Evolutionary conservation across 805 yeast species (phyloP).

Genomic region (Metschnikowia bowlesiae): DNA sequence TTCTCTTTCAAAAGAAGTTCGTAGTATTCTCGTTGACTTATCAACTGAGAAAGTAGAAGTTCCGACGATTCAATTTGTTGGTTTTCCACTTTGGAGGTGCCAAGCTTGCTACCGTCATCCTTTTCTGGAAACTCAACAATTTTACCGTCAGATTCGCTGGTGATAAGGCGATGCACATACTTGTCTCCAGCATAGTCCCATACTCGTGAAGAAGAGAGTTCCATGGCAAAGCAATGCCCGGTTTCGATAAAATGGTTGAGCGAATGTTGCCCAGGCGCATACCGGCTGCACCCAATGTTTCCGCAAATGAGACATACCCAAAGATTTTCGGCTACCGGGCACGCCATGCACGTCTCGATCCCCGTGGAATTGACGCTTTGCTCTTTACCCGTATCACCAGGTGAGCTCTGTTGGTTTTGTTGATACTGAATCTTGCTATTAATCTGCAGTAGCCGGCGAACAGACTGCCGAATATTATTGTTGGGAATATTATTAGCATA

Average conservation of each 20-base stretch:
- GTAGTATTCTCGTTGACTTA: slow-evolving; percentile 80
- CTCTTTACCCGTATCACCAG: slow-evolving; percentile 14
- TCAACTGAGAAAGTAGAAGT: slow-evolving; percentile 71
- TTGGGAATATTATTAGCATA: slow-evolving; percentile 53
- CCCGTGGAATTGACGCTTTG: not conserved
- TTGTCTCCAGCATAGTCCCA: slow-evolving; percentile 95
- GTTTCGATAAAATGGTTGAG: slow-evolving; percentile 73
- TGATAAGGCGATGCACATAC: slow-evolving; percentile 80
- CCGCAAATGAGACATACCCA: slow-evolving; percentile 94
- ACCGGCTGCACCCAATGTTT: slow-evolving; percentile 86
- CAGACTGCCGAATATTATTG: slow-evolving; percentile 29
- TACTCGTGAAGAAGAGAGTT: slow-evolving; percentile 73
- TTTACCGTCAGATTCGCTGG: slow-evolving; percentile 86
- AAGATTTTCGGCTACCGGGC: slow-evolving; percentile 56
- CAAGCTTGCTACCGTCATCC: slow-evolving; percentile 4
- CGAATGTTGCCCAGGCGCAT: slow-evolving; percentile 76
- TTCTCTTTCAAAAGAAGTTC: slow-evolving; percentile 42
- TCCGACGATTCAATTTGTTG: slow-evolving; percentile 65
- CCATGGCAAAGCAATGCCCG: slow-evolving; percentile 90
- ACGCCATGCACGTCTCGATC: slow-evolving; percentile 45
- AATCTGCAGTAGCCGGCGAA: slow-evolving; percentile 31
- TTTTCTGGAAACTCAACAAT: slow-evolving; percentile 66
- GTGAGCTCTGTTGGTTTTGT: slow-evolving; percentile 7
- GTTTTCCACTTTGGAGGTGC: slow-evolving; percentile 2
- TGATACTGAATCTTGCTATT: slow-evolving; percentile 18